A percentile compares a stretch with the other conserved stretches of the same genome.
Conservation (phyloP, 1,284 basidiomycete species). For the Pseudozyma hubeiensis region DNA sequence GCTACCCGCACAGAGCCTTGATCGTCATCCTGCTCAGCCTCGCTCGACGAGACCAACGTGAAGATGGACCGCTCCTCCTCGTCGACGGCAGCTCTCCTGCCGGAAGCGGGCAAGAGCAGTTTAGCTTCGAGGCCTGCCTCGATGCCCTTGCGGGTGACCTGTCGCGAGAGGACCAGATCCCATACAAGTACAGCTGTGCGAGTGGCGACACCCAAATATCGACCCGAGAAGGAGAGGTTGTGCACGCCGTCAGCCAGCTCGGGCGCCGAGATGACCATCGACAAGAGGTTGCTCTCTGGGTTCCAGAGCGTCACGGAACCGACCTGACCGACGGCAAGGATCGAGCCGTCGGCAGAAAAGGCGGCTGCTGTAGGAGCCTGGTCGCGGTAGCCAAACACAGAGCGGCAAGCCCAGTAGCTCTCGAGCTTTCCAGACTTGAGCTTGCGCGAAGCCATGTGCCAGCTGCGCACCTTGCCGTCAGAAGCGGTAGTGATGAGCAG, state of each 20-base stretch:
- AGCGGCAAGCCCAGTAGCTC: slow-evolving; percentile 63
- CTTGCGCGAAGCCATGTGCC: slow-evolving; percentile 70
- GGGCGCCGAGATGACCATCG: slow-evolving; percentile 73
- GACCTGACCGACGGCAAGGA: slow-evolving; percentile 81
- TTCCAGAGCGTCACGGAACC: slow-evolving; percentile 82
- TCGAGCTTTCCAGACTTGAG: slow-evolving; percentile 58
- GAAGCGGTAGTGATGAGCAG: slow-evolving; percentile 76
- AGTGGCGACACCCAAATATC: slow-evolving; percentile 52
- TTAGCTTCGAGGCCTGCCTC: slow-evolving; percentile 17
- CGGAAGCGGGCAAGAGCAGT: slow-evolving; percentile 16
- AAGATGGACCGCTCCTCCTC: slow-evolving; percentile 19
- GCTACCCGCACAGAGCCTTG: slow-evolving; percentile 2
- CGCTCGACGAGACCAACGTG: slow-evolving; percentile 20
- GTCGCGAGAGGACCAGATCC: slow-evolving; percentile 59
- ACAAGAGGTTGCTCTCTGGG: slow-evolving; percentile 76
- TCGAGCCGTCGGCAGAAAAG: slow-evolving; percentile 88
- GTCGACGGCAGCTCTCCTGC: slow-evolving; percentile 1
- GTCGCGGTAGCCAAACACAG: slow-evolving; percentile 60
- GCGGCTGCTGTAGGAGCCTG: slow-evolving; percentile 71
- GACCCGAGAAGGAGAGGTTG: slow-evolving; percentile 49
- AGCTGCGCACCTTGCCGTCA: slow-evolving; percentile 79
- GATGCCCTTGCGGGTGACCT: slow-evolving; percentile 34
- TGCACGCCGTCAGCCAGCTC: slow-evolving; percentile 39
- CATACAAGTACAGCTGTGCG: slow-evolving; percentile 46
- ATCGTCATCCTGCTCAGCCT: background rate